Conservation (phyloP, 2,329 filamentous ascomycete genomes). For the Diplodia intermedia region DNA sequence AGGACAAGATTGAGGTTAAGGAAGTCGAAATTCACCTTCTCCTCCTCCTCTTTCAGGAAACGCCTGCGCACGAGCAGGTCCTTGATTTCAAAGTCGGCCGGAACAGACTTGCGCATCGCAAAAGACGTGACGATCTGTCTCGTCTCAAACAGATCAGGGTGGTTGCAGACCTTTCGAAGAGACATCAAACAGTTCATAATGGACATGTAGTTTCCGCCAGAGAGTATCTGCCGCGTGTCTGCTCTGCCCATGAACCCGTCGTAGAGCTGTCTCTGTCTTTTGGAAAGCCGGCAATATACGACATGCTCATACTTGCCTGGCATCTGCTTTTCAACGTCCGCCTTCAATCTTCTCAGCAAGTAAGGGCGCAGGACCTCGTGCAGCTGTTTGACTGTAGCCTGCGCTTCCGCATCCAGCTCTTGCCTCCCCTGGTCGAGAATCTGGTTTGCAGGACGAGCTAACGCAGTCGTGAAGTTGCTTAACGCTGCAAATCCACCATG, state of each 20-base stretch:
- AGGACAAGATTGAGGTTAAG: conserved; percentile 78
- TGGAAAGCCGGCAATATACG: conserved; percentile 92
- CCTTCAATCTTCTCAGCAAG: conserved; percentile 86
- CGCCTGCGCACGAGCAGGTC: conserved; percentile 73
- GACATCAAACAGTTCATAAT: conserved; percentile 99
- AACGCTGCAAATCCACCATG: conserved; percentile 91
- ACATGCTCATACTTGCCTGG: conserved; percentile 98
- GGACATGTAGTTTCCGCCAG: conserved; percentile 93
- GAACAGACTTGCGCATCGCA: conserved; percentile 81
- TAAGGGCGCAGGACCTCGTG: conserved; percentile 95
- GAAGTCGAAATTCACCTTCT: conserved; percentile 73
- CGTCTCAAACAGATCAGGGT: conserved; percentile 95
- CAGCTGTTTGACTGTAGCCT: conserved; percentile 88
- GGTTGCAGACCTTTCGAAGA: conserved; percentile 95
- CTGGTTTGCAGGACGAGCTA: conserved; percentile 92
- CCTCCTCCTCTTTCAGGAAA: conserved; percentile 69
- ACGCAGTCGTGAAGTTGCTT: conserved; percentile 96
- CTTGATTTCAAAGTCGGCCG: conserved; percentile 74
- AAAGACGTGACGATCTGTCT: conserved; percentile 97
- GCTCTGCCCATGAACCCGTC: conserved; percentile 93
- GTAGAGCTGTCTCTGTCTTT: conserved; percentile 92
- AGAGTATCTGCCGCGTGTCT: conserved; percentile 85
- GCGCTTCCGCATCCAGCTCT: conserved; percentile 91
- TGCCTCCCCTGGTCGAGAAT: conserved; percentile 94
- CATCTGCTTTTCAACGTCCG: conserved; percentile 99